Base-by-base conservation (phyloP, 2,329 filamentous ascomycete species). In the Xylariaceae sp. region DNA sequence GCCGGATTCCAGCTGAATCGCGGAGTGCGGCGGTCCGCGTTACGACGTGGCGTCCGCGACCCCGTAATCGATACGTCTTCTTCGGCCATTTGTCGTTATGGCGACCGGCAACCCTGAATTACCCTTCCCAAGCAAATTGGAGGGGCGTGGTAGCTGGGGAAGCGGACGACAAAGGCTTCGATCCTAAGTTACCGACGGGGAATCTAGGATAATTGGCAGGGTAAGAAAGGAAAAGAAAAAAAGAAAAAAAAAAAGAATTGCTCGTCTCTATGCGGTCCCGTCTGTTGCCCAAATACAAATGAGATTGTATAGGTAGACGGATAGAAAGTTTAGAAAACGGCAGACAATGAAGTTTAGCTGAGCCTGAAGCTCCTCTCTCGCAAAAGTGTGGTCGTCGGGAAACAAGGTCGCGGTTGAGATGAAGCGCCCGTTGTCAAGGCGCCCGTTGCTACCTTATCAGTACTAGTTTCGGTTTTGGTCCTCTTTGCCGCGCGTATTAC, bases 1-100 rank as follows among this genome's bases (percentile, higher is more conserved):
- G 76, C 74, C 1, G 75, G 72, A 52, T 79, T 83, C 80, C 80
- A 84, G 66, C 78, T 82, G 67, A 84, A 83, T 55, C 80, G 77
- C 50, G 80, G 80, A 34, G 66, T 69, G 51, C 67, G 65, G 32
- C 62, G 64, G 53, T 69, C 67, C 46, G 63, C 62, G 54, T 66
- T 67, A 56, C 67, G 67, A 12, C 65, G 66, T 47, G 64, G 59
- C 30, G 57, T 58, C 30, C 61, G 62, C 47, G 59, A 54, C 12
- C 49, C 50, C 40, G 56, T 44, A 32, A 53, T 47, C 50, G 53
- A 52, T 3, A 31, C 51, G n/a, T 68, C 67, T 41, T 68, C 65
- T 55, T 70, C 67, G 37, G 65, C 65, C 68, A 70, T 70, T 19
- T 54, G 52, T 59, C 56, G n/a, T 35, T 2, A 40, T 32, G 19